Evolutionary conservation across 257 asterid genomes (phyloP), one percentile per base, ranked within the genome.

Genomic region (Oldenlandia corymbosa): DNA sequence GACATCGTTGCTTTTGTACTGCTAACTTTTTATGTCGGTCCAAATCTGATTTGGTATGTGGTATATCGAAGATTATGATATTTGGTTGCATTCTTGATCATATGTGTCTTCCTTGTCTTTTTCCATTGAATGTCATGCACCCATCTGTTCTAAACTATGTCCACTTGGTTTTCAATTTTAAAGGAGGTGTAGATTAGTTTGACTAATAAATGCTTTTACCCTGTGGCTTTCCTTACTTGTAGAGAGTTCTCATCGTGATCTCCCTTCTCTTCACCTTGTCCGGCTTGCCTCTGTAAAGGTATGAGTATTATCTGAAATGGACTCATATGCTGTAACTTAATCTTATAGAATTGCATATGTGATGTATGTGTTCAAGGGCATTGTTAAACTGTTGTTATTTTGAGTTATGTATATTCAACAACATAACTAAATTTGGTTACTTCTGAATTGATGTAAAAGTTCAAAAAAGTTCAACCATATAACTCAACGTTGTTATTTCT

Each of bases 221-320:
- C 45, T 67, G 70, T 64, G 50, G 70, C 36, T 65, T 43, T 67
- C 34, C 49, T 62, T 64, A 62, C 74, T 68, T 80, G 78, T 65
- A 91, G 98, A 91, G 94, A 83, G 94, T 60, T 84, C 96, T 77
- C 98, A 91, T 68, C 98, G 96, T 28, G 96, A 82, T 76, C 95
- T 88, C 31, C 95, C 96, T 66, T 86, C 98, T 42, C 86, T 88
- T 76, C 89, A 71, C 58, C 77, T 88, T 64, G 85, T 80, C 51
- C 98, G 94, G 64, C 73, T 81, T 65, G 96, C 94, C 74, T 88
- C 98, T 21, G 58, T 71, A 49, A 83, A 84, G 94, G 98, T 91
- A 55, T 30, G 59, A 28, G 30, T 16, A 26, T 28, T 32, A 5
- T 11, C 24, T 28, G 43, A n/a, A 36, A 43, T 34, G 54, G 47